Percentiles rank a stretch among this genome's conserved stretches.
Conservation (phyloP, 495 filamentous ascomycete species). For the Penicillium mononematosum region DNA sequence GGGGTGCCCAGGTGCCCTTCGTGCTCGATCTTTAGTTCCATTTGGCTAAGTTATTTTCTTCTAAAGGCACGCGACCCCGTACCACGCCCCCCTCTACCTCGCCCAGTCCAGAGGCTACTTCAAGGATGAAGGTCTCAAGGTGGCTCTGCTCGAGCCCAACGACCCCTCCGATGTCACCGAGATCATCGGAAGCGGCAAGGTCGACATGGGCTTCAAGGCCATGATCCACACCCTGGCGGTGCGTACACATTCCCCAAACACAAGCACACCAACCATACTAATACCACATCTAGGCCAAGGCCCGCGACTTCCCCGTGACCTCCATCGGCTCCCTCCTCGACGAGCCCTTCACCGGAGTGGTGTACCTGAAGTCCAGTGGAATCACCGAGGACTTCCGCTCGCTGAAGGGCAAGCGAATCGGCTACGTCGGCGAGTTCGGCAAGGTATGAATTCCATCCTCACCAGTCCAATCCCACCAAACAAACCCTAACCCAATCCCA, state of each 20-base stretch:
- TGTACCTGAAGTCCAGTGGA: slow-evolving; percentile 66
- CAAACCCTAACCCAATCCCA: slow-evolving; percentile 11
- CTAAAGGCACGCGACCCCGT: slow-evolving; percentile 66
- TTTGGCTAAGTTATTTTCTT: slow-evolving; percentile 28
- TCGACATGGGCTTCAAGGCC: slow-evolving; percentile 72
- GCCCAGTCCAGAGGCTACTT: slow-evolving; percentile 69
- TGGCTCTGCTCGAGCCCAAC: slow-evolving; percentile 69
- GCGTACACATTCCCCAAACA: slow-evolving; percentile 16
- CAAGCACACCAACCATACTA: neutral
- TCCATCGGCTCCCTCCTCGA: slow-evolving; percentile 69
- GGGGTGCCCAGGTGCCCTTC: neutral
- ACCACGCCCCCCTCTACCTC: slow-evolving; percentile 70
- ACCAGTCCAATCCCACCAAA: no score
- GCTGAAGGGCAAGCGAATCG: slow-evolving; percentile 65
- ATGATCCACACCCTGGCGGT: slow-evolving; percentile 73
- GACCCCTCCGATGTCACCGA: slow-evolving; percentile 71
- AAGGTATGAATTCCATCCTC: slow-evolving; percentile 33
- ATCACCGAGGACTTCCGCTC: slow-evolving; percentile 64
- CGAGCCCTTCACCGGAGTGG: slow-evolving; percentile 70
- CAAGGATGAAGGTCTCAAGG: slow-evolving; percentile 66
- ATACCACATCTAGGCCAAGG: slow-evolving; percentile 53
- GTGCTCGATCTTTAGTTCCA: slow-evolving; percentile 5
- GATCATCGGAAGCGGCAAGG: slow-evolving; percentile 68
- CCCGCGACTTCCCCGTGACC: slow-evolving; percentile 64
- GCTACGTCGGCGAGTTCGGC: slow-evolving; percentile 71